Percentiles rank a stretch among this genome's conserved stretches.
Conservation (phyloP, 2,329 filamentous ascomycete species). For the Phoma sp. region DNA sequence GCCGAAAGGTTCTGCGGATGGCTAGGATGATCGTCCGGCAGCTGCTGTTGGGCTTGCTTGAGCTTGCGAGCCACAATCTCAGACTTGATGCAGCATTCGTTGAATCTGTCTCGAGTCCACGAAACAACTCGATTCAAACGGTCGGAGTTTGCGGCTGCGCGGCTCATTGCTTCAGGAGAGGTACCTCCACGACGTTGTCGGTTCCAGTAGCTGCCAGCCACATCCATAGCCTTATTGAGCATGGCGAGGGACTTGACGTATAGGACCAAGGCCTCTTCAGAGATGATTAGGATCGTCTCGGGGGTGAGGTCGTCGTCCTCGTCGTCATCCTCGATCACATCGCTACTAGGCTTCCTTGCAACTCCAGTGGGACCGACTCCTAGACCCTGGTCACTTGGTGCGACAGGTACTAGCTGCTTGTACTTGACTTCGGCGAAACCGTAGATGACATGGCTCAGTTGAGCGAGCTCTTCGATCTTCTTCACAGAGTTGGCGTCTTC, state of each 20-base stretch:
- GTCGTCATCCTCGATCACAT: slow-evolving; percentile 61
- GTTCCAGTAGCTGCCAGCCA: slow-evolving; percentile 90
- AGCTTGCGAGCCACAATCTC: slow-evolving; percentile 91
- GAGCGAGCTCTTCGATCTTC: slow-evolving; percentile 88
- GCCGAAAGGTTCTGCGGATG: slow-evolving; percentile 79
- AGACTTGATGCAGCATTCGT: slow-evolving; percentile 95
- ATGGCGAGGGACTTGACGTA: slow-evolving; percentile 94
- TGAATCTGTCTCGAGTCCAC: slow-evolving; percentile 93
- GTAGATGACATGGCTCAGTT: slow-evolving; percentile 93
- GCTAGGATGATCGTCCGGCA: slow-evolving; percentile 84
- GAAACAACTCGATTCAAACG: slow-evolving; percentile 94
- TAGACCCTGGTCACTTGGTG: slow-evolving; percentile 75
- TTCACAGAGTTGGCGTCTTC: slow-evolving; percentile 82
- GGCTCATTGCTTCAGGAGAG: slow-evolving; percentile 49
- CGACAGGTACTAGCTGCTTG: slow-evolving; percentile 89
- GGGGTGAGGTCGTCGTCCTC: slow-evolving; percentile 74
- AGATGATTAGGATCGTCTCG: slow-evolving; percentile 84
- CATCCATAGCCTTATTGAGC: slow-evolving; percentile 92
- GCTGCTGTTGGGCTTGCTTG: slow-evolving; percentile 79
- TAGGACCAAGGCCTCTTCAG: slow-evolving; percentile 91
- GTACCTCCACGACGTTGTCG: slow-evolving; percentile 71
- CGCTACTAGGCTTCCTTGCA: slow-evolving; percentile 39
- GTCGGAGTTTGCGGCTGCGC: slow-evolving; percentile 58
- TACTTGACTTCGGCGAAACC: slow-evolving; percentile 99
- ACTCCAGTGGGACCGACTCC: slow-evolving; percentile 63